Evolutionary conservation across 768 basidiomycete species (phyloP), one percentile per base, ranked within the genome.

Genomic region (Auricularia auricula-judae): DNA sequence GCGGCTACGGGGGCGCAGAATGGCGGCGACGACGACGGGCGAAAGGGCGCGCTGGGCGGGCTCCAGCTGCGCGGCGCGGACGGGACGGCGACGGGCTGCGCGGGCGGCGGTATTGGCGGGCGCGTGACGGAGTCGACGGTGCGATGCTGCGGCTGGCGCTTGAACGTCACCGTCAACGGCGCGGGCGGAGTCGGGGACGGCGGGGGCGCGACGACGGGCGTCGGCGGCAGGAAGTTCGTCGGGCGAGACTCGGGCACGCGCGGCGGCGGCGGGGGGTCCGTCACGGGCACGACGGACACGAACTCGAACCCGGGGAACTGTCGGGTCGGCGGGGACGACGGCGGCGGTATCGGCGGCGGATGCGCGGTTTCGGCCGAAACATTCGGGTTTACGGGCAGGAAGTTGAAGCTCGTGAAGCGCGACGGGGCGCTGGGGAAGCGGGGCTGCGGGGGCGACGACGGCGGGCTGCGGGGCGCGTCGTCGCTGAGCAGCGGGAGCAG

Each of bases 121-220:
- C 47, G 47, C 21, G 47, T 51, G 47, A 51, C 47, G 1, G 47
- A 16, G 47, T 51, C 47, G 11, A 21, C 18, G 21, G 47, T 21
- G 47, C 23, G 56, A n/a, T 59, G 56, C 33, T 59, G 56, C 29
- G 56, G 56, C 34, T 59, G 56, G 56, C 56, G 56, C 56, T 59
- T 59, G 56, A 59, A 59, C 8, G 56, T 29, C 5, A 29, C 23
- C 14, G 16, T 36, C 23, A 59, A 36, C 16, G 47, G 47, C 16
- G 47, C 47, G 3, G 43, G 18, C n/a, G 53, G 11, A 4, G 4
- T 7, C 53, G 29, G 18, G 53, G 53, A 29, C n/a, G 53, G 7
- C 4, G 56, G 34, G 56, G 29, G 7, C 56, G 56, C 7, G 14
- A 4, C 23, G 47, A 51, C 47, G 23, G 56, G 56, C 56, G 56